Conservation (phyloP, 345 rosid species). For the Tarenaya hassleriana region DNA sequence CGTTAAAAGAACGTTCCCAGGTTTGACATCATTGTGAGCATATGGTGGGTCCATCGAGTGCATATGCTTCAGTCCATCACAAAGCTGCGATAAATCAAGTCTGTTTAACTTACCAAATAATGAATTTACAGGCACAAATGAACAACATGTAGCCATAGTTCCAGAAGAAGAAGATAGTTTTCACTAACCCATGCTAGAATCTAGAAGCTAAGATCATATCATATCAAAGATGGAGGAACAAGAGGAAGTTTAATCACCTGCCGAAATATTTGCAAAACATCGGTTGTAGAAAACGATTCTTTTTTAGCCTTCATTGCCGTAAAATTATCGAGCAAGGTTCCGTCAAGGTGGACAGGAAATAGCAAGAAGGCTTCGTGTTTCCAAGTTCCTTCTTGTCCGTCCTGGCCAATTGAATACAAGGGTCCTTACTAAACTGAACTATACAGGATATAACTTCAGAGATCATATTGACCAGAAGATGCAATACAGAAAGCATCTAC, state of each 20-base stretch:
- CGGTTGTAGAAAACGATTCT: constrained; percentile 73
- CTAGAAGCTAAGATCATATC: not conserved
- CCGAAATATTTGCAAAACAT: constrained; percentile 84
- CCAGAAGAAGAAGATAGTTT: constrained; percentile 7
- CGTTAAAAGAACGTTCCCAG: constrained; percentile 70
- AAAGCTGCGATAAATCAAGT: constrained; percentile 43
- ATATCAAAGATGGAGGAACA: constrained; percentile 3
- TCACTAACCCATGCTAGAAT: not conserved
- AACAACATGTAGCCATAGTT: not conserved
- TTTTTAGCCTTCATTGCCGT: constrained; percentile 74
- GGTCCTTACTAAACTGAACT: constrained; percentile 11
- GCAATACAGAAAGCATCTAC: not conserved
- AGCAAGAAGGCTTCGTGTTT: constrained; percentile 93
- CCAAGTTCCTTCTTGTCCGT: constrained; percentile 67
- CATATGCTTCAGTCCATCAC: constrained; percentile 98
- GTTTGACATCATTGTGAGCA: constrained; percentile 99
- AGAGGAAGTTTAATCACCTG: constrained; percentile 44
- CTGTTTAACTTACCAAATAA: not conserved
- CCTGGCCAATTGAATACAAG: constrained; percentile 38
- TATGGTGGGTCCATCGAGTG: constrained; percentile 86
- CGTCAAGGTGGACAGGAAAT: constrained; percentile 96
- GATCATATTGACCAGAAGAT: not conserved
- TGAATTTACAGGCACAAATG: not conserved
- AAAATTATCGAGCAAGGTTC: constrained; percentile 82
- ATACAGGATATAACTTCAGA: constrained; percentile 10